These are phyloP conservation scores for Cyclotella baltica DNA, from an alignment of 108 stramenopile genomes.

Conservation along the genomic window DNA sequence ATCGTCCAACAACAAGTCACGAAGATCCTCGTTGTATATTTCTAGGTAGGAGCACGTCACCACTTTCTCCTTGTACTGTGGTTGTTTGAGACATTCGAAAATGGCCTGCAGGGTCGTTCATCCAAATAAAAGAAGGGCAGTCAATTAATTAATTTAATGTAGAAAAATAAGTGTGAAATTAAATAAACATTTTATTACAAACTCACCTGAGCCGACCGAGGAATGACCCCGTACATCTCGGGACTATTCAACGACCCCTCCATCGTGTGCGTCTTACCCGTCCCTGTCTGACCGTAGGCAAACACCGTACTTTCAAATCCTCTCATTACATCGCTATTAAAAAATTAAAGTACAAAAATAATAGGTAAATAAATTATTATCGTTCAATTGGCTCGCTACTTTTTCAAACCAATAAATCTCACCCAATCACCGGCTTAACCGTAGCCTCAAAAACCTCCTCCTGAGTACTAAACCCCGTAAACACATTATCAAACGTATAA, in stretches of 20 bases:
- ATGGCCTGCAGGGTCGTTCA: constrained; percentile 66
- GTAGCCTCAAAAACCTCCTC: constrained; percentile 82
- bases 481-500: constrained; percentile 83
- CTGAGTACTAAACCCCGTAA: constrained; percentile 79
- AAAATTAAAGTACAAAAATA: not conserved
- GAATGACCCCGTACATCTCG: constrained; percentile 74
- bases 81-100: constrained; percentile 65
- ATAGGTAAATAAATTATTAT: not conserved
- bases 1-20: constrained; percentile 82
- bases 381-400: not conserved
- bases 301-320: constrained; percentile 78
- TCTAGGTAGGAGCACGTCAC: constrained; percentile 90
- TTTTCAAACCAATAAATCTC: constrained; percentile 1
- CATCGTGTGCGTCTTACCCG: constrained; percentile 88
- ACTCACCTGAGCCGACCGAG: constrained; percentile 59
- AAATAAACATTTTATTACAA: not conserved
- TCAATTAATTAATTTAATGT: too few species aligned
- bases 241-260: constrained; percentile 67
- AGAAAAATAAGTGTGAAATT: too few species aligned
- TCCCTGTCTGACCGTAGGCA: constrained; percentile 76
- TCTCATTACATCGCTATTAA: constrained; percentile 64
- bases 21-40: constrained; percentile 95
- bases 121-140: too few species aligned
- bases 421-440: constrained; percentile 75
- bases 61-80: constrained; percentile 56